Conservation (phyloP, 2,329 filamentous ascomycete genomes). For the Cercospora sp. region DNA sequence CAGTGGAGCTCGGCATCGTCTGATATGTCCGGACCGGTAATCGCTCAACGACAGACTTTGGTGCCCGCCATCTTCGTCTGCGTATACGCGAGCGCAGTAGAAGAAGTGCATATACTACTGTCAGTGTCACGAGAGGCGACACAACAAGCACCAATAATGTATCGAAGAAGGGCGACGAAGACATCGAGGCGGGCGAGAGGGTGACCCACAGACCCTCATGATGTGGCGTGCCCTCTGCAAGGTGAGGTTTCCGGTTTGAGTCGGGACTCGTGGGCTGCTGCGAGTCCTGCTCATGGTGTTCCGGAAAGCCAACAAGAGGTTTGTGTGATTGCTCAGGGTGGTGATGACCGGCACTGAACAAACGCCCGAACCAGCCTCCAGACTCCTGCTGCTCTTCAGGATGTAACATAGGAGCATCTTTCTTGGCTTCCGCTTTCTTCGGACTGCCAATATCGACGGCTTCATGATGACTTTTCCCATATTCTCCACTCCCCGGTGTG, state of each 20-base stretch:
- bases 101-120: slow-evolving; percentile 86
- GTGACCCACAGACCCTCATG: slow-evolving; percentile 94
- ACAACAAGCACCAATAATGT: slow-evolving; percentile 95
- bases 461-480: slow-evolving; percentile 49
- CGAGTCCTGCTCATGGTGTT: slow-evolving; percentile 18
- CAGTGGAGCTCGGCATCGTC: slow-evolving; percentile 68
- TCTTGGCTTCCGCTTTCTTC: slow-evolving; percentile 21
- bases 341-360: slow-evolving; percentile 26
- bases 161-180: slow-evolving; percentile 90
- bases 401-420: slow-evolving; percentile 23
- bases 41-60: slow-evolving; percentile 91
- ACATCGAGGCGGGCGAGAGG: slow-evolving; percentile 82
- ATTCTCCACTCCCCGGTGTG: slow-evolving; percentile 72
- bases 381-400: slow-evolving; percentile 22
- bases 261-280: slow-evolving; percentile 10
- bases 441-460: slow-evolving; percentile 26
- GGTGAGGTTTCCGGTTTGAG: slow-evolving; percentile 18
- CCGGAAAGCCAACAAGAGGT: slow-evolving; percentile 7
- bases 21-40: slow-evolving; percentile 96
- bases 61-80: slow-evolving; percentile 89
- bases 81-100: slow-evolving; percentile 86
- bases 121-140: slow-evolving; percentile 87
- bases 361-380: slow-evolving; percentile 33
- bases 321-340: slow-evolving; percentile 7
- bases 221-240: slow-evolving; percentile 21